Conservation (phyloP, 2,329 filamentous ascomycete genomes). For the Cryphonectria nitschkei region DNA sequence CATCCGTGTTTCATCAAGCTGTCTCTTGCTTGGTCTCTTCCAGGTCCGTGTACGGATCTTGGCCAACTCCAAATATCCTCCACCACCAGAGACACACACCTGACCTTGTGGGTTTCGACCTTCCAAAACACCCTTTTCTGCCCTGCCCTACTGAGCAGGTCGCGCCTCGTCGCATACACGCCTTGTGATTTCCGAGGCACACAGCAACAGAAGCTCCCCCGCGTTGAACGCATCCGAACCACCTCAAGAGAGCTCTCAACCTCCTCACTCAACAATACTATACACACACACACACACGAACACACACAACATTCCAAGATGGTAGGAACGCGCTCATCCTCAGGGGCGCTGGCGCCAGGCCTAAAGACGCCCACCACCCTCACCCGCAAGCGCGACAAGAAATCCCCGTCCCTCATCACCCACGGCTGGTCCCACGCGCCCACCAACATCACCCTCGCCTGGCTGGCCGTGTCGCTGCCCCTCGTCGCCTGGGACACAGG, state of each 20-base stretch:
- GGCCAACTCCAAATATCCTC: neutral
- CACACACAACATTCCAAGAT: constrained; percentile 9
- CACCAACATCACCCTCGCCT: constrained; percentile 57
- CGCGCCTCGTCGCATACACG: neutral
- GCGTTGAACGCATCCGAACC: neutral
- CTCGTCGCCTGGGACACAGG: constrained; percentile 80
- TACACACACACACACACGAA: no score
- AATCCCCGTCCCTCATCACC: neutral
- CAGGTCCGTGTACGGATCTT: neutral
- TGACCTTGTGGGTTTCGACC: neutral
- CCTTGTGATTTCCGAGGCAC: neutral
- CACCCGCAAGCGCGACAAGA: neutral
- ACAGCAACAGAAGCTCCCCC: neutral
- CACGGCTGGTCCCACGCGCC: constrained; percentile 51
- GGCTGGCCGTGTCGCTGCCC: constrained; percentile 75
- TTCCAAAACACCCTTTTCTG: neutral
- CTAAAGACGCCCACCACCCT: constrained; percentile 16
- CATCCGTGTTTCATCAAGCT: neutral
- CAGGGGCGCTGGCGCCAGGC: constrained; percentile 22
- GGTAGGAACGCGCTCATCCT: constrained; percentile 29
- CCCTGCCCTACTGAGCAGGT: neutral
- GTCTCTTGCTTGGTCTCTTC: neutral
- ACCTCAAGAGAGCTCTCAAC: neutral
- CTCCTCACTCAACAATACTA: neutral
- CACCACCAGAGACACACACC: neutral